A percentile compares a stretch with the other conserved stretches of the same genome.
phyloP scores from a whole-genome alignment of 345 rosid genomes.

The Bruguiera sexangula region DNA sequence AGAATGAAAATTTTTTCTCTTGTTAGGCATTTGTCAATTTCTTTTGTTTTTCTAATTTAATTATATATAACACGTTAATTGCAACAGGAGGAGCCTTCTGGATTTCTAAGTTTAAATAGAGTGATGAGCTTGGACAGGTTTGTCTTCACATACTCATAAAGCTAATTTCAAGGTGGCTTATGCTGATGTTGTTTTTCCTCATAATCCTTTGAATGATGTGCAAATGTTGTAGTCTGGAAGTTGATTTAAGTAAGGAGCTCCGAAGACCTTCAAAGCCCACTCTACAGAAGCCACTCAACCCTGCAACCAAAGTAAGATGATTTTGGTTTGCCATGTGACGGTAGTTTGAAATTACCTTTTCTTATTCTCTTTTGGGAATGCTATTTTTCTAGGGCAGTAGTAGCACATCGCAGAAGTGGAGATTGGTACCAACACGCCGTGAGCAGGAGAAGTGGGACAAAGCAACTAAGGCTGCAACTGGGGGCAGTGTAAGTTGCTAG shows the following conservation, averaged over 20 bases:
- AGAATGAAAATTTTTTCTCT: not conserved
- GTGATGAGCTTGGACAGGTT: constrained; percentile 91
- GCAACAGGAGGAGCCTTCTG: constrained; percentile 70
- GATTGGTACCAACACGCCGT: constrained; percentile 66
- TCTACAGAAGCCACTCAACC: constrained; percentile 28
- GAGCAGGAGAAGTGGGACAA: constrained; percentile 94
- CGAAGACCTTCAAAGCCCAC: constrained; percentile 40
- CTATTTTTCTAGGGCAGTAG: constrained; percentile 32
- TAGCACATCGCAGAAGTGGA: constrained; percentile 48
- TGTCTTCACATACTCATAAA: constrained; percentile 8
- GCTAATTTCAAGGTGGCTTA: constrained; percentile 15
- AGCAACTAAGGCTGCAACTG: constrained; percentile 83
- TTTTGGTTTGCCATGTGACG: constrained; percentile 1
- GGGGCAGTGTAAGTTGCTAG: constrained; percentile 65
- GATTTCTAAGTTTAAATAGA: constrained; percentile 83
- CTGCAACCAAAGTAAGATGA: constrained; percentile 37
- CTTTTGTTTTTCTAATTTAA: constrained; percentile 9
- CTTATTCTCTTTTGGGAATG: constrained; percentile 2
- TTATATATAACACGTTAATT: not conserved
- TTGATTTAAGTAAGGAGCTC: constrained; percentile 86
- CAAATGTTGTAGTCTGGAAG: constrained; percentile 52
- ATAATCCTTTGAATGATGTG: constrained; percentile 10
- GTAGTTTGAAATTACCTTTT: constrained; percentile 2
- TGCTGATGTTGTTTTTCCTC: not conserved
- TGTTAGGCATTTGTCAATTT: not conserved